Evolutionary conservation across 2,329 filamentous ascomycete genomes (phyloP).

Genomic region (Metarhizium rileyi): DNA sequence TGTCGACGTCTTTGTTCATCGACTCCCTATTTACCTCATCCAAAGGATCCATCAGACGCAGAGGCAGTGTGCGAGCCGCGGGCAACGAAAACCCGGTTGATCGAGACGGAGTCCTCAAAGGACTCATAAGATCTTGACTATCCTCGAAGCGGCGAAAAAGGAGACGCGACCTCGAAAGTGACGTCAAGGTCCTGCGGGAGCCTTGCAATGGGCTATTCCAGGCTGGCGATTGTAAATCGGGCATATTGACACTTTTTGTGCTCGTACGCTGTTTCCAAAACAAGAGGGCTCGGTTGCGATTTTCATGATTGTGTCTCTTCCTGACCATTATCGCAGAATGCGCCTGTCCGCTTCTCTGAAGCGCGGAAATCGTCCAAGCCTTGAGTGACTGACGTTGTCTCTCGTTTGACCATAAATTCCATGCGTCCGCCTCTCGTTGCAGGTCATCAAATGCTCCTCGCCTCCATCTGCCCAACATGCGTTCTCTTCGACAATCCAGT

Average conservation of each 20-base stretch:
- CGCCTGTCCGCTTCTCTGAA: conserved; percentile 27
- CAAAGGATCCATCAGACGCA: conserved; percentile 21
- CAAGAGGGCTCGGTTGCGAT: conserved; percentile 20
- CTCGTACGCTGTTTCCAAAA: conserved; percentile 19
- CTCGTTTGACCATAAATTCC: conserved; percentile 21
- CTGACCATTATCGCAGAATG: conserved; percentile 25
- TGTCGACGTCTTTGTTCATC: background rate
- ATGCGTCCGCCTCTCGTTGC: conserved; percentile 17
- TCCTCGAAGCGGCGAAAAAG: conserved; percentile 14
- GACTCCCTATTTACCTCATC: conserved; percentile 21
- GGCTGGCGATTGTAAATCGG: conserved; percentile 1
- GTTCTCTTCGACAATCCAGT: background rate
- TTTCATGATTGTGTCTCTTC: conserved; percentile 23
- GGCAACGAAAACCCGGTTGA: conserved; percentile 33
- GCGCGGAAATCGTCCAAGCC: conserved; percentile 26
- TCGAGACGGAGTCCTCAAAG: conserved; percentile 35
- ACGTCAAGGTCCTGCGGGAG: conserved; percentile 16
- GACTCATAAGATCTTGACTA: conserved; percentile 11
- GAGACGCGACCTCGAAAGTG: conserved; percentile 16
- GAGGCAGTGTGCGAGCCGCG: conserved; percentile 20
- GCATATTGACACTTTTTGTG: conserved; percentile 7
- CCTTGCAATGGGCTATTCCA: background rate
- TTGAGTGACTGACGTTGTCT: conserved; percentile 25
- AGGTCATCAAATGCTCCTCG: conserved; percentile 12
- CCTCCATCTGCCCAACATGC: conserved; percentile 13